Conservation (phyloP, 2,329 filamentous ascomycete genomes). For the Fusarium musae region DNA sequence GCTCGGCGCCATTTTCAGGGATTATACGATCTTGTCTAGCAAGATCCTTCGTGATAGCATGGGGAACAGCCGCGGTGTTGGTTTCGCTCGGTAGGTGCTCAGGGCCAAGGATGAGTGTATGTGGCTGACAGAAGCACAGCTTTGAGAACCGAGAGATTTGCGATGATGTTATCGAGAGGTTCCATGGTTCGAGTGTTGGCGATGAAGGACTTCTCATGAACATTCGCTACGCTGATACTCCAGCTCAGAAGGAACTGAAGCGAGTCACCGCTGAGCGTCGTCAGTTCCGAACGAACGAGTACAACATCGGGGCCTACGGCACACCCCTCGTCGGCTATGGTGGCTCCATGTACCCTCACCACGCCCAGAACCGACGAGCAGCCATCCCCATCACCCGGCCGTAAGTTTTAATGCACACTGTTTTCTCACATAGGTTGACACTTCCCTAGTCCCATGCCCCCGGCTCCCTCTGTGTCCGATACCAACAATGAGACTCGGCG, state of each 20-base stretch:
- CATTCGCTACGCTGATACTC: slow-evolving; percentile 96
- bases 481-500: slow-evolving; percentile 39
- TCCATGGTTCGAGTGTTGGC: slow-evolving; percentile 81
- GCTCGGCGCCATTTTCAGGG: slow-evolving; percentile 80
- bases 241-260: slow-evolving; percentile 96
- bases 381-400: slow-evolving; percentile 43
- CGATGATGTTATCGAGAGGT: slow-evolving; percentile 87
- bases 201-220: slow-evolving; percentile 87
- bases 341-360: slow-evolving; percentile 51
- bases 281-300: slow-evolving; percentile 95
- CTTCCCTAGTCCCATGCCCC: slow-evolving; percentile 14
- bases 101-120: background rate
- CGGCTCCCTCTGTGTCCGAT: slow-evolving; percentile 16
- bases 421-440: slow-evolving; percentile 1
- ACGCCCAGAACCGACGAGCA: slow-evolving; percentile 52
- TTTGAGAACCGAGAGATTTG: slow-evolving; percentile 92
- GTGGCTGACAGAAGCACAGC: slow-evolving; percentile 58
- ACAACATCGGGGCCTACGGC: slow-evolving; percentile 79
- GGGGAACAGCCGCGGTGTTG: slow-evolving; percentile 94
- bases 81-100: slow-evolving; percentile 85
- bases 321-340: slow-evolving; percentile 69
- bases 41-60: slow-evolving; percentile 93
- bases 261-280: slow-evolving; percentile 94
- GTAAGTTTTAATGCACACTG: slow-evolving; percentile 38
- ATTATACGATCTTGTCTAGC: slow-evolving; percentile 88